A percentile compares a stretch with the other conserved stretches of the same genome.
These are phyloP conservation scores for Cutaneotrichosporon sp. DNA, from an alignment of 1,284 basidiomycete genomes.

Conservation along the genomic window DNA sequence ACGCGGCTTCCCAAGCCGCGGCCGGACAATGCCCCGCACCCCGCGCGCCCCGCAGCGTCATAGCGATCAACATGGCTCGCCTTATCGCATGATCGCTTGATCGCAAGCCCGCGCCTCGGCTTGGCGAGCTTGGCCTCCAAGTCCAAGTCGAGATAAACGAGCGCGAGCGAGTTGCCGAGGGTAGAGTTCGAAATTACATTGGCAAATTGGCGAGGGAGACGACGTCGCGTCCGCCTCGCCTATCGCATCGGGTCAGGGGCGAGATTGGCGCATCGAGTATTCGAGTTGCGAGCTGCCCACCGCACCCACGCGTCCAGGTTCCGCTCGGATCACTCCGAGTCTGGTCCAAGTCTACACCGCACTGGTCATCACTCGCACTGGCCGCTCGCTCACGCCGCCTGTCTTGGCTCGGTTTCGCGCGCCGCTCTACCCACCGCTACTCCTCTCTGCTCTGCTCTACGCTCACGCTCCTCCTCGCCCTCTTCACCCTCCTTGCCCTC, in stretches of 20 bases:
- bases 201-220: not conserved
- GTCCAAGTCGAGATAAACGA: not conserved
- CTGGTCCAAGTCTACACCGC: not conserved
- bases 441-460: not conserved
- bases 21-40: no score
- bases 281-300: no score
- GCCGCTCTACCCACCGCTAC: not conserved
- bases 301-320: no score
- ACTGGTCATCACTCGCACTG: not conserved
- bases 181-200: not conserved
- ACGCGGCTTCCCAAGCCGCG: no score
- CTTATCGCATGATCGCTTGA: no score
- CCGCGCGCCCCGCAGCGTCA: no score
- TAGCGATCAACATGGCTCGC: no score
- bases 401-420: no score
- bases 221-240: not conserved
- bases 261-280: not conserved
- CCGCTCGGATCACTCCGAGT: not conserved
- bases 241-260: not conserved
- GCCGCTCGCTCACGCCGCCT: not conserved
- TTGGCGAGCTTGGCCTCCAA: no score
- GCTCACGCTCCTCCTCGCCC: not conserved
- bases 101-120: no score
- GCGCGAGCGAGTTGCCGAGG: not conserved
- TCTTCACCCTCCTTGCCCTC: no score